Percentiles rank a stretch among this genome's conserved stretches.
Conservation (phyloP, 2,329 filamentous ascomycete species). For the Cladosporium sp. region DNA sequence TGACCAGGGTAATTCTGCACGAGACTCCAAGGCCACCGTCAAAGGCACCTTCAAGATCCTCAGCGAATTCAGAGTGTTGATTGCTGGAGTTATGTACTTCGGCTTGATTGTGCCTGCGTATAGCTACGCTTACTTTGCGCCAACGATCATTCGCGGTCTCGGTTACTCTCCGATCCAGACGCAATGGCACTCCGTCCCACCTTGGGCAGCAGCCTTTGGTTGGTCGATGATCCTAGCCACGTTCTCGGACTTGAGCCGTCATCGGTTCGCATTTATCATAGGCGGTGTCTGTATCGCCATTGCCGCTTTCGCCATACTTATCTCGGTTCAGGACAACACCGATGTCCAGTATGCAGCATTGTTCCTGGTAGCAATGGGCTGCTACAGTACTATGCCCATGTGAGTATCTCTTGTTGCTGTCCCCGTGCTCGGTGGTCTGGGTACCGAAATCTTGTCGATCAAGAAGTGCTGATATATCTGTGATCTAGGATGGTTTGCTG, state of each 20-base stretch:
- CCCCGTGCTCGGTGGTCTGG: too few relatives aligned
- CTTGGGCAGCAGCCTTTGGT: slow-evolving; percentile 68
- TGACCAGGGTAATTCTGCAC: slow-evolving; percentile 45
- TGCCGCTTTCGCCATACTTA: slow-evolving; percentile 68
- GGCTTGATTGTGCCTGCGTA: slow-evolving; percentile 41
- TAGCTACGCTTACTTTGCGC: slow-evolving; percentile 44
- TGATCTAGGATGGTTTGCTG: slow-evolving; percentile 47
- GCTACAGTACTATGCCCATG: slow-evolving; percentile 86
- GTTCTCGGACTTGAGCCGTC: slow-evolving; percentile 64
- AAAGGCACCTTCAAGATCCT: slow-evolving; percentile 43
- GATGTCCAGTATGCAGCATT: slow-evolving; percentile 70
- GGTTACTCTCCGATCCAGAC: slow-evolving; percentile 51
- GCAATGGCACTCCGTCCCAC: slow-evolving; percentile 51
- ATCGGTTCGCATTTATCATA: slow-evolving; percentile 71
- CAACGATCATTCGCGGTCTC: slow-evolving; percentile 45
- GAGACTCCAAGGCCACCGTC: slow-evolving; percentile 39
- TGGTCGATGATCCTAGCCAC: slow-evolving; percentile 73
- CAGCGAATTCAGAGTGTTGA: slow-evolving; percentile 45
- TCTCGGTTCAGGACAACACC: slow-evolving; percentile 64
- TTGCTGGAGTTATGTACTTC: slow-evolving; percentile 50
- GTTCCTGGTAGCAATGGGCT: slow-evolving; percentile 67
- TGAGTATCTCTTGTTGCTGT: too few relatives aligned
- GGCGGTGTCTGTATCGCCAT: slow-evolving; percentile 65
- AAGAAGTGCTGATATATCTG: too few relatives aligned
- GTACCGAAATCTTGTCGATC: too few relatives aligned